Conservation (phyloP, 2,329 filamentous ascomycete species). For the Aspergillus awamori region DNA sequence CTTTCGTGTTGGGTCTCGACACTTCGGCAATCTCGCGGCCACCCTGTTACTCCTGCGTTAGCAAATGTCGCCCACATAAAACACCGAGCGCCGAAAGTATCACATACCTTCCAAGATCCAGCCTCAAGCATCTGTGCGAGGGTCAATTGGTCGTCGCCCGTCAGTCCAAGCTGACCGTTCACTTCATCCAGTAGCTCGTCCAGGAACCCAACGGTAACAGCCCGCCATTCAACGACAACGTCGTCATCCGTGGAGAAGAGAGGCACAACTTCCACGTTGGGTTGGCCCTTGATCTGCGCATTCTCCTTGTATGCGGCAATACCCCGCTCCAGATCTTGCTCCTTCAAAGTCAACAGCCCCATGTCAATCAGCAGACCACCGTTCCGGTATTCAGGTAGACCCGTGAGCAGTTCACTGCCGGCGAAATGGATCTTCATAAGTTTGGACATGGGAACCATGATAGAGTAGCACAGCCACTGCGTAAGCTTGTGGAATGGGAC, state of each 20-base stretch:
- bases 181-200: slow-evolving; percentile 72
- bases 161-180: slow-evolving; percentile 68
- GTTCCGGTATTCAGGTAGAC: slow-evolving; percentile 89
- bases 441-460: slow-evolving; percentile 88
- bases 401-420: slow-evolving; percentile 79
- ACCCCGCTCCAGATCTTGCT: slow-evolving; percentile 69
- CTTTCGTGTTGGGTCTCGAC: slow-evolving; percentile 91
- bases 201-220: slow-evolving; percentile 72
- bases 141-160: slow-evolving; percentile 69
- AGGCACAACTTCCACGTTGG: slow-evolving; percentile 72
- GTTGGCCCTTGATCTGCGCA: slow-evolving; percentile 70
- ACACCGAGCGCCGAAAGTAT: slow-evolving; percentile 32
- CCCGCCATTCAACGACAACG: slow-evolving; percentile 79
- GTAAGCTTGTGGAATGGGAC: slow-evolving; percentile 93
- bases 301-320: slow-evolving; percentile 70
- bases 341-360: slow-evolving; percentile 76
- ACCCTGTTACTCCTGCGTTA: slow-evolving; percentile 59
- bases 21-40: slow-evolving; percentile 95
- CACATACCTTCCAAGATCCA: slow-evolving; percentile 99
- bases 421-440: slow-evolving; percentile 79
- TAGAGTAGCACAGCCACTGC: slow-evolving; percentile 91
- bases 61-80: slow-evolving; percentile 15
- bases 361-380: slow-evolving; percentile 85
- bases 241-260: slow-evolving; percentile 74
- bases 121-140: slow-evolving; percentile 91